Base-by-base conservation (phyloP, 2,329 filamentous ascomycete species). In the Exophiala xenobiotica region DNA sequence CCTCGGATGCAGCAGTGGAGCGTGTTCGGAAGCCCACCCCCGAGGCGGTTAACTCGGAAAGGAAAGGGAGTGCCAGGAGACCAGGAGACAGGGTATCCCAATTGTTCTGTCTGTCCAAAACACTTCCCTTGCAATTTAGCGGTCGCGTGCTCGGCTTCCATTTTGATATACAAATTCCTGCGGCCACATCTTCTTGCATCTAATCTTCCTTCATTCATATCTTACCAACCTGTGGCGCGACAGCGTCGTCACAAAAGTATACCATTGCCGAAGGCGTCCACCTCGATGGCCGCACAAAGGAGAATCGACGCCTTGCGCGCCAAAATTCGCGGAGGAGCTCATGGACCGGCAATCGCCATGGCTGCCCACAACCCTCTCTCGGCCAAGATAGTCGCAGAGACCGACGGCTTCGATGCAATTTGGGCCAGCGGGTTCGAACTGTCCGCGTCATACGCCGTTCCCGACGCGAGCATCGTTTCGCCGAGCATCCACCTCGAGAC, bases 381-480 rank as follows among this genome's bases (percentile, higher is more conserved):
- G 6, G 53, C 53, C n/a, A 52, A 49, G 18, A 27, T 56, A 6
- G 49, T 31, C 6, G 53, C 53, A 23, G 35, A 49, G 16, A 33
- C 44, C 6, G 26, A 3, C 4, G 44, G 35, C 3, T 53, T 56
- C 23, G 49, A 42, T 16, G 53, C 53, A n/a, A 46, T 56, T 11
- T 56, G 53, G 50, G 49, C 24, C n/a, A 49, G 44, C 18, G 53
- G 53, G 6, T 53, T 56, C 23, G 53, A 56, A 31, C 49, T 53
- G 6, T 53, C 53, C 19, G 53, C 53, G 4, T 46, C 35, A 11
- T 46, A 53, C 27, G 53, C 44, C 18, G 49, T 53, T 9, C 53
- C 53, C 9, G 53, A 56, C 31, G 53, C 53, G 9, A 56, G 41
- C 35, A 53, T 56, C 19, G 11, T 56, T 3, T 42, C 53, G 6